phyloP scores from a whole-genome alignment of 345 rosid genomes.

The Lenwebbia sp. region DNA sequence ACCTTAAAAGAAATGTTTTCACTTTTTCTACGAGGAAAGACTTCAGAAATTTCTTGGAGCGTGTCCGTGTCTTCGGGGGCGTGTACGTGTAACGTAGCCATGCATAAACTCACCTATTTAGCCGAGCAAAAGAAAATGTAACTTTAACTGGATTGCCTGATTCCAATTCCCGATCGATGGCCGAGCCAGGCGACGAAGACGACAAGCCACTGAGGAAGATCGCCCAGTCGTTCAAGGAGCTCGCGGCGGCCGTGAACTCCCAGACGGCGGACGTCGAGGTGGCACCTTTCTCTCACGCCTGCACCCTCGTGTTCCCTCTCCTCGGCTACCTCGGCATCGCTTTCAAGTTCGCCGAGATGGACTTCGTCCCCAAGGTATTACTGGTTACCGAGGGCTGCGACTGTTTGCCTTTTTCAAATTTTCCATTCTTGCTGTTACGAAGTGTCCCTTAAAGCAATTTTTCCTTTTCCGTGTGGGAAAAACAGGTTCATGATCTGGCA shows the following conservation, averaged over 20 bases:
- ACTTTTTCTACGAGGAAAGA: too few relatives aligned
- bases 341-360: constrained; percentile 91
- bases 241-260: constrained; percentile 34
- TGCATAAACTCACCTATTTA: too few relatives aligned
- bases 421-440: background rate
- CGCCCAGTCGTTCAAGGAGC: constrained; percentile 53
- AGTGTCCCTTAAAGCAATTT: background rate
- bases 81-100: too few relatives aligned
- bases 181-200: constrained; percentile 9
- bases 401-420: background rate
- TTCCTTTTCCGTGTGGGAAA: background rate
- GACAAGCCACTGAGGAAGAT: constrained; percentile 50
- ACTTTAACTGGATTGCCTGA: background rate
- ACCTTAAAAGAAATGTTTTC: too few relatives aligned
- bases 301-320: constrained; percentile 84
- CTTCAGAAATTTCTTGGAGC: too few relatives aligned
- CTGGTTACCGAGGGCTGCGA: background rate
- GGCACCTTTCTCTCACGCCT: constrained; percentile 64
- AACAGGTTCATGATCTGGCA: constrained; percentile 63
- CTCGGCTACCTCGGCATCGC: constrained; percentile 87
- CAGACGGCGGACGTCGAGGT: constrained; percentile 39
- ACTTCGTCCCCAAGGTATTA: constrained; percentile 87
- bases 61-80: too few relatives aligned
- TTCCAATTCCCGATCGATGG: constrained; percentile 14
- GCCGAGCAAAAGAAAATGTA: too few relatives aligned